phyloP scores from a whole-genome alignment of 140 eudicot species.

The Ambrosia hybrid region DNA sequence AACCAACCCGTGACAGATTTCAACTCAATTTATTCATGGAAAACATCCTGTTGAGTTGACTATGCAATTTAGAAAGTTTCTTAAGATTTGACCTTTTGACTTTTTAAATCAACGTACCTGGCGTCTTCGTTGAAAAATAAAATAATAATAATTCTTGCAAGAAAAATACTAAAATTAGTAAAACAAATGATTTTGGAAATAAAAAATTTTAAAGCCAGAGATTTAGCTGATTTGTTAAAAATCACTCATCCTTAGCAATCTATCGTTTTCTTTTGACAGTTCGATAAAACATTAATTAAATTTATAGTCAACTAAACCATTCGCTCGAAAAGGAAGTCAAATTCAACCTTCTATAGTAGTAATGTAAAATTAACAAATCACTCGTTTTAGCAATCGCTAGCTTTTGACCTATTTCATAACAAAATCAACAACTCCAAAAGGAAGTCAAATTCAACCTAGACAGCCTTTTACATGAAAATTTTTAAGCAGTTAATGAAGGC shows the following conservation, averaged over 20 bases:
- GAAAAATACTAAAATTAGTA: not conserved
- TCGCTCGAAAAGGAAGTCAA: slow-evolving; percentile 7
- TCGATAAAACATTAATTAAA: slow-evolving; percentile 16
- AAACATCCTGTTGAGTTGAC: too few relatives aligned
- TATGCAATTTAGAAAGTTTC: too few relatives aligned
- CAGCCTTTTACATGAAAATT: slow-evolving; percentile 2
- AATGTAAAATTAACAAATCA: slow-evolving; percentile 9
- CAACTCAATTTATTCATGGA: not conserved
- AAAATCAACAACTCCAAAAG: slow-evolving; percentile 3
- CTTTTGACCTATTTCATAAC: slow-evolving; percentile 2
- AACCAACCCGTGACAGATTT: not conserved
- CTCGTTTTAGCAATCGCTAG: not conserved
- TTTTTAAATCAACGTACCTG: too few relatives aligned
- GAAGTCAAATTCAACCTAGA: slow-evolving; percentile 10
- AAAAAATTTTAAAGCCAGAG: not conserved
- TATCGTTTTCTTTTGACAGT: slow-evolving; percentile 6
- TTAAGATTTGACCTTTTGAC: too few relatives aligned
- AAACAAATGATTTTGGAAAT: not conserved
- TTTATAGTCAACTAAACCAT: slow-evolving; percentile 25
- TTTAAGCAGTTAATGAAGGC: not conserved
- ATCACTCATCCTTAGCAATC: not conserved
- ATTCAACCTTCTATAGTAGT: slow-evolving; percentile 12
- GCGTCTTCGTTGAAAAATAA: too few relatives aligned
- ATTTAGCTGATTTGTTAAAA: not conserved
- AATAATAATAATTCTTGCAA: not conserved